Evolutionary conservation across 2,329 filamentous ascomycete genomes (phyloP), one percentile per base, ranked within the genome.

Genomic region (Dactylonectria estremocensis): DNA sequence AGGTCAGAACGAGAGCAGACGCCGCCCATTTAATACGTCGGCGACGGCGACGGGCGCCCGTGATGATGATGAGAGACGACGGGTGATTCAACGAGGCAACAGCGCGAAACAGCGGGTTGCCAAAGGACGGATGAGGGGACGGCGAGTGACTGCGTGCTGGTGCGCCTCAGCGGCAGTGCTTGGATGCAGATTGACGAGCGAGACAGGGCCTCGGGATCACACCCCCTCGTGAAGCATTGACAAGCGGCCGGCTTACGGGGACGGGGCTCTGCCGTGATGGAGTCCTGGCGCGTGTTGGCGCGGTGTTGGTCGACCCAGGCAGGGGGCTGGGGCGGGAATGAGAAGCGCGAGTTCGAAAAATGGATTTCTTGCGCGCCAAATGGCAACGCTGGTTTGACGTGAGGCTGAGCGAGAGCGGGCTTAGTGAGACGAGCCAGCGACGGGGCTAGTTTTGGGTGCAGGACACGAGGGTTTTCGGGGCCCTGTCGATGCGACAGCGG

Each of bases 1-100:
- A 55, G 49, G 35, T 66, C 66, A n/a, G 74, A 68, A 49, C 71
- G 67, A 37, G 74, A 76, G 73, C 74, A 76, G 65, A 76, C 71
- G 37, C 68, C 72, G 70, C 74, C 74, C 74, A 76, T 76, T 74
- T 76, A 75, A 53, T 53, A 53, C 16, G 31, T 53, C 50, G 49
- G 13, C 50, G 50, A 14, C 10, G 10, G 40, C n/a, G 7, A 31
- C 20, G 28, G 50, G 31, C 50, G 31, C 50, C 50, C n/a, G 33
- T 28, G 49, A 35, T 28, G 31, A 33, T 24, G 28, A 18, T n/a
- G n/a, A n/a, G 6, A 33, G 28, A 33, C 8, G 33, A n/a, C 8
- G 49, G 28, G 16, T 35, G 28, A 52, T n/a, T 16, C 8, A 18
- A 31, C 18, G 50, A 53, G 50, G 31, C 50, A 53, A 18, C 50